Evolutionary conservation across 371 early-diverging fungal species (phyloP), one percentile per base, ranked within the genome.

Genomic region (Mucor racemosus): DNA sequence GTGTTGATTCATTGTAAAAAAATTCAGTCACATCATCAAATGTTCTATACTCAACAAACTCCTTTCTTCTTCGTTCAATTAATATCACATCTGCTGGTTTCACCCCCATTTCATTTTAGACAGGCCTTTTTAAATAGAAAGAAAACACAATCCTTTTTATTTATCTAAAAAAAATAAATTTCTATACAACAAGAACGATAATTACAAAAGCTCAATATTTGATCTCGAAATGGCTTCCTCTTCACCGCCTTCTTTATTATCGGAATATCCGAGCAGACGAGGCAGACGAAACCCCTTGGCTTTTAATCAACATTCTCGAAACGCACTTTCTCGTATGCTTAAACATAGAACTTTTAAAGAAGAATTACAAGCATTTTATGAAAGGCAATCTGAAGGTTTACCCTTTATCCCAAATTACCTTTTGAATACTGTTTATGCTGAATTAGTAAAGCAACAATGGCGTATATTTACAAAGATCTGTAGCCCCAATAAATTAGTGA

Each of bases 381-480:
- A 63, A 63, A 59, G 66, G 36, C 64, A 68, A 26, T 36, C 36
- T 0, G 66, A 73, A 53, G 69, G 64, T 6, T 58, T 67, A 5
- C 74, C 77, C 9, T 58, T 39, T 19, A 74, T 68, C 21, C 81
- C 81, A 5, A 9, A 54, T 17, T 82, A 82, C 40, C 62, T 82
- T 0, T 41, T 55, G 11, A 62, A 74, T 15, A 72, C 79, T 7
- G 73, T 76, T 4, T 82, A 79, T 55, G 79, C 73, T 7, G 62
- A 68, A 11, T 65, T 78, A 4, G 71, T 72, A 5, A 53, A 48
- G 31, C 69, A 75, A 26, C 77, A 78, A 60, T 66, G 66, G 4
- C 36, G 54, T 5, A 26, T 67, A 13, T 62, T 65, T 50, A 58
- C 38, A 7, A 65, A 72, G 53, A 64, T 21, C 7, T 39, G 33